Evolutionary conservation across 331 rosid species (phyloP).

Genomic region (Dryas integrifolia): DNA sequence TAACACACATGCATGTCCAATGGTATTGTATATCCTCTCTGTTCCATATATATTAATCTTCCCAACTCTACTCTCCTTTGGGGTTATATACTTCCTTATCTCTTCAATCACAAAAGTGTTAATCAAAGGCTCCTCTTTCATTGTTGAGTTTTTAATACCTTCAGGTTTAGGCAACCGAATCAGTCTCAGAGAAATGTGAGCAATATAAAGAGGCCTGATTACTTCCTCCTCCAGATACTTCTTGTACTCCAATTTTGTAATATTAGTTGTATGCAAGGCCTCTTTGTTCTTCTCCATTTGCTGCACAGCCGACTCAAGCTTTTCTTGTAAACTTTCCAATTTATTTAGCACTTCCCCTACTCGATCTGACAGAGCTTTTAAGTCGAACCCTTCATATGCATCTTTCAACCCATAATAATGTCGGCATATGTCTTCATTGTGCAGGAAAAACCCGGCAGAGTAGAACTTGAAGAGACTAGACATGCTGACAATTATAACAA

Average conservation of each 20-base stretch:
- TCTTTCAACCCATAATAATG: conserved; percentile 44
- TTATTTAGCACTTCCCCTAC: conserved; percentile 56
- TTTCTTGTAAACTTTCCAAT: conserved; percentile 61
- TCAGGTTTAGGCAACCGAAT: conserved; percentile 54
- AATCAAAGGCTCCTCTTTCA: conserved; percentile 71
- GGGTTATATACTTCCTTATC: conserved; percentile 80
- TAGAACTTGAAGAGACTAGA: conserved; percentile 63
- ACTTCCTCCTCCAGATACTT: conserved; percentile 64
- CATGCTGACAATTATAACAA: conserved; percentile 60
- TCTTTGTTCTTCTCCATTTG: conserved; percentile 59
- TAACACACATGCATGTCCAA: conserved; percentile 83
- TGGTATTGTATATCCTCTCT: conserved; percentile 64
- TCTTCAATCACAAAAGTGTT: conserved; percentile 70
- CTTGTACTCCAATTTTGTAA: conserved; percentile 43
- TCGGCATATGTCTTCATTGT: conserved; percentile 56
- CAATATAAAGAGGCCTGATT: conserved; percentile 66
- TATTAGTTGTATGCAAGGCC: conserved; percentile 25
- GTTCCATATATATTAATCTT: conserved; percentile 58
- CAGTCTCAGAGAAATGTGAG: conserved; percentile 67
- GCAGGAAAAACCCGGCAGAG: conserved; percentile 65
- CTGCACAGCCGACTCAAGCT: conserved; percentile 55
- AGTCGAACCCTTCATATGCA: conserved; percentile 49
- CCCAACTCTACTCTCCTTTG: conserved; percentile 64
- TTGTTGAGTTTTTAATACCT: conserved; percentile 37
- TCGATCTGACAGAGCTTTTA: conserved; percentile 51